Evolutionary conservation across 441 rosid species (phyloP).

Genomic region (Euphorbia schlechtendalii): DNA sequence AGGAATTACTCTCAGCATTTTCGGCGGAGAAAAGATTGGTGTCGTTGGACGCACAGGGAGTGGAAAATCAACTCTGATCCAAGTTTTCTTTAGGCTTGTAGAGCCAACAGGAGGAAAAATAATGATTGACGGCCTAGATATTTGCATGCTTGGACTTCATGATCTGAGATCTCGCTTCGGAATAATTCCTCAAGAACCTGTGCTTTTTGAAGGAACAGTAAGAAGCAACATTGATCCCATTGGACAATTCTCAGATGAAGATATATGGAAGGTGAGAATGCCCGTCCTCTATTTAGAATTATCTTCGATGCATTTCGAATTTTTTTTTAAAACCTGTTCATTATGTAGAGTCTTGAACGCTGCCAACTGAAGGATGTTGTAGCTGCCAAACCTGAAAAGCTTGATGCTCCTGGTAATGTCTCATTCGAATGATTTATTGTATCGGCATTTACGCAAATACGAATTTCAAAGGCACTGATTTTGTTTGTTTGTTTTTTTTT

Average conservation of each 20-base stretch:
- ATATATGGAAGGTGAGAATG: constrained; percentile 74
- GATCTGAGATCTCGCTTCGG: constrained; percentile 90
- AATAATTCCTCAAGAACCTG: constrained; percentile 95
- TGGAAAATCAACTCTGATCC: too few relatives aligned
- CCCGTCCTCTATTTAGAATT: not conserved
- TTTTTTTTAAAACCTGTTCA: constrained; percentile 3
- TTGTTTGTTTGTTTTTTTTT: not conserved
- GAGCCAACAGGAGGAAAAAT: constrained; percentile 83
- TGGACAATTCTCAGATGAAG: constrained; percentile 69
- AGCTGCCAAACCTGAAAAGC: constrained; percentile 72
- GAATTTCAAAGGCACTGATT: not conserved
- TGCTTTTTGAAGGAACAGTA: constrained; percentile 92
- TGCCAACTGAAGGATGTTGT: constrained; percentile 87
- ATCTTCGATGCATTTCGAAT: not conserved
- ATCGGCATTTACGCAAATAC: not conserved
- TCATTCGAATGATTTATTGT: not conserved
- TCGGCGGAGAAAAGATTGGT: constrained; percentile 84
- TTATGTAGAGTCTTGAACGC: constrained; percentile 63
- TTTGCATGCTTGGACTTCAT: constrained; percentile 69
- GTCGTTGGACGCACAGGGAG: constrained; percentile 95
- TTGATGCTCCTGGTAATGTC: constrained; percentile 59
- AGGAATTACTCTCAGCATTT: constrained; percentile 70
- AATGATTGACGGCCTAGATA: constrained; percentile 70
- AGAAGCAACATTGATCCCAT: constrained; percentile 86
- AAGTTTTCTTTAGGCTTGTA: constrained; percentile 82